Evolutionary conservation across 2,329 filamentous ascomycete genomes (phyloP), one percentile per base, ranked within the genome.

Genomic region (Aspergillus candidus): DNA sequence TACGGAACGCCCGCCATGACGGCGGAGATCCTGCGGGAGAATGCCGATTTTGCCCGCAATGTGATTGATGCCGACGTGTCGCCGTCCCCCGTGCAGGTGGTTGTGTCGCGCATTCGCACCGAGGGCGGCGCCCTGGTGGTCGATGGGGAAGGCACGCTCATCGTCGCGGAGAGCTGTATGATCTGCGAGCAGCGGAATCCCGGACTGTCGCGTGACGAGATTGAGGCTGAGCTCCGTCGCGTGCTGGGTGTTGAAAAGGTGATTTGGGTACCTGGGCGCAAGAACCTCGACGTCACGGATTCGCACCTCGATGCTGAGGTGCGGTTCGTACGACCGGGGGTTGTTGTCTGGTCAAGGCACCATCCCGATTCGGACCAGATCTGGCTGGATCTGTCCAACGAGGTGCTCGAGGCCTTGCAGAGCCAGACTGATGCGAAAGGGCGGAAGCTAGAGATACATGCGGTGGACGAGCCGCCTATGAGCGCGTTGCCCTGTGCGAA

Each of bases 41-140:
- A 57, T 13, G 29, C 34, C 1, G 33, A 5, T 1, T 55, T 55
- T 35, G 53, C 54, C 10, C 27, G 35, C 8, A 35, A 41, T 4
- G 45, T 55, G 3, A 47, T 57, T 4, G 33, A 29, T 5, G 33
- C 27, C 0, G 54, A 55, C 13, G 0, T 10, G 2, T 42, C 17
- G 4, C 50, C 52, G 0, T 46, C 47, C 3, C 33, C 37, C 4
- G 54, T 54, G 11, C 48, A 37, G 7, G n/a, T 15, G 5, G 38
- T 56, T 2, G 17, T 44, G 3, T 61, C 60, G 2, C 42, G 36
- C 10, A 38, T 65, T 6, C 43, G 53, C 3, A 39, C 60, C 1
- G 63, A 66, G 42, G 62, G 63, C 0, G 63, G 63, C 0, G 63
- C 57, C 1, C 51, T 66, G n/a, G 63, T 62, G 34, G 46, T 62